phyloP scores from a whole-genome alignment of 805 yeast species.

The Debaryomyces tyrocola region DNA sequence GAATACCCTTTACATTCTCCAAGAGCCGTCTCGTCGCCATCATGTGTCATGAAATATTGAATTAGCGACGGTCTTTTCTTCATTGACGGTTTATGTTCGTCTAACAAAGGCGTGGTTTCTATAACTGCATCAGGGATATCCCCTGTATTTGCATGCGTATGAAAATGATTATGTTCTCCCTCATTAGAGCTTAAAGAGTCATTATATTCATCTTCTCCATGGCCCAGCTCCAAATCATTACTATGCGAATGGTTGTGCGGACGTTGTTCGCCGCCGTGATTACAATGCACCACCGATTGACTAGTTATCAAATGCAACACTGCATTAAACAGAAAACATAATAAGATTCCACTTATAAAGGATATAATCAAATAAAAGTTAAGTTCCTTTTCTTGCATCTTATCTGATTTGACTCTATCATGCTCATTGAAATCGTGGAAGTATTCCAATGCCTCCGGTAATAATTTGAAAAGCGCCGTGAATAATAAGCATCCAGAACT shows the following conservation, averaged over 20 bases:
- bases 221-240: background rate
- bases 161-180: slow-evolving; percentile 18
- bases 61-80: slow-evolving; percentile 10
- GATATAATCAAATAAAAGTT: slow-evolving; percentile 41
- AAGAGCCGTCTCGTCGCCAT: slow-evolving; percentile 18
- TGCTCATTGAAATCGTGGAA: slow-evolving; percentile 27
- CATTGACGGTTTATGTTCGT: slow-evolving; percentile 20
- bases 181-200: background rate
- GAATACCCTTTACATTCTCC: slow-evolving; percentile 53
- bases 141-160: slow-evolving; percentile 7
- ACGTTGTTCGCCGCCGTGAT: slow-evolving; percentile 46
- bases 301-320: slow-evolving; percentile 74
- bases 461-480: slow-evolving; percentile 71
- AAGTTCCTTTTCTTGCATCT: slow-evolving; percentile 1
- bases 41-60: slow-evolving; percentile 23
- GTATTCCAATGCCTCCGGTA: slow-evolving; percentile 66
- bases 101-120: slow-evolving; percentile 3
- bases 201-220: background rate
- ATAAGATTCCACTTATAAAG: slow-evolving; percentile 56
- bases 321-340: slow-evolving; percentile 61
- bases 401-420: slow-evolving; percentile 1
- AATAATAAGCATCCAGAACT: slow-evolving; percentile 81
- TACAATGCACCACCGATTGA: slow-evolving; percentile 83
- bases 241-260: slow-evolving; percentile 12
- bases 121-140: background rate